Evolutionary conservation across 2,329 filamentous ascomycete genomes (phyloP), one percentile per base, ranked within the genome.

Genomic region (Paecilomyces formosus): DNA sequence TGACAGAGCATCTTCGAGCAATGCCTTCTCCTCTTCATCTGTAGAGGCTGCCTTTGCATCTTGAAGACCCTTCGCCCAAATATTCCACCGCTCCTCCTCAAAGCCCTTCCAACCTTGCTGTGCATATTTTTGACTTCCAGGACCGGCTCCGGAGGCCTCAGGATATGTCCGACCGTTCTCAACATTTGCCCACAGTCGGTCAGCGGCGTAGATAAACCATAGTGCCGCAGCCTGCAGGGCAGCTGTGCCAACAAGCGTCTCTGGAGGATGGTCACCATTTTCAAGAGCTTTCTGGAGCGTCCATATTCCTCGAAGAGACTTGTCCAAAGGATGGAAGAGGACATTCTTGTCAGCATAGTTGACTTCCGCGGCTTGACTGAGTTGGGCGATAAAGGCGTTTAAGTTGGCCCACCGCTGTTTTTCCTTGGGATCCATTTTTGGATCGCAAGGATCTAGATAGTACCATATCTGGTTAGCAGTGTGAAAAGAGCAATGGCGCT

Each of bases 301-400:
- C 60, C 57, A 63, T 3, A 60, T 53, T 5, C 52, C 61, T 4
- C 55, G 45, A 13, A 61, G 57, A 35, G 61, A 62, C 51, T 57
- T 61, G 39, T 61, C 61, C 53, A 63, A 24, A 22, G 61, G 55
- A 55, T n/a, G 51, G n/a, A 55, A 56, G 21, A 18, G 33, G 28
- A 45, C 22, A 55, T 54, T 28, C 35, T 59, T 50, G 13, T 50
- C 30, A 24, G 56, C 6, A 51, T 60, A 57, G 24, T 28, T 35
- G 55, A 64, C 39, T 2, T 63, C 57, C 3, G 60, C 56, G 15
- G 58, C 55, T 30, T 62, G 57, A n/a, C 56, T 62, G 5, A 65
- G 57, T 31, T 64, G 60, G 28, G 60, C 63, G 56, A 65, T 54
- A 56, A 64, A 64, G 45, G 58, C 45, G 26, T 60, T 57, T 24